phyloP scores from a whole-genome alignment of 352 stramenopile genomes.

The Pilasporangium apinafurcum region DNA sequence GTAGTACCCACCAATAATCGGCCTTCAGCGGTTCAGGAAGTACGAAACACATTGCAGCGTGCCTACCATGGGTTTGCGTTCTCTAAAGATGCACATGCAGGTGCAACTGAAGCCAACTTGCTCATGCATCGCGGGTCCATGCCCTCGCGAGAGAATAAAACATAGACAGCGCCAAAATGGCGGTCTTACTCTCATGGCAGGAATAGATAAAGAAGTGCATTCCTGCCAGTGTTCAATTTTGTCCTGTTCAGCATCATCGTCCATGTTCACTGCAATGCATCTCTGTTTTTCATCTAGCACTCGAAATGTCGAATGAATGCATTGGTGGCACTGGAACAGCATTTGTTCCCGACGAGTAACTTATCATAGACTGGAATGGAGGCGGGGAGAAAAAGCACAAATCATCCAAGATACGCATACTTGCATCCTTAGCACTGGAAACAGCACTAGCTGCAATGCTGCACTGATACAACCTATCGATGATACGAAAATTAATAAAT shows the following conservation, averaged over 20 bases:
- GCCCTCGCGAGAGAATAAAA: slow-evolving; percentile 7
- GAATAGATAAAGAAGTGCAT: slow-evolving; percentile 2
- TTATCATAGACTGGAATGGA: slow-evolving; percentile 18
- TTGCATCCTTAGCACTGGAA: slow-evolving; percentile 5
- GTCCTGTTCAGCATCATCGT: neutral
- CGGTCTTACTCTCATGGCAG: neutral
- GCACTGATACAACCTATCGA: slow-evolving; percentile 1
- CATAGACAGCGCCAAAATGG: slow-evolving; percentile 3
- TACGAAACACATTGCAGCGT: slow-evolving; percentile 16
- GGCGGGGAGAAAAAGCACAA: slow-evolving; percentile 25
- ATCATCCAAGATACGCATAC: slow-evolving; percentile 17
- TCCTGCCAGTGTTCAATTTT: neutral
- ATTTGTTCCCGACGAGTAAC: slow-evolving; percentile 17
- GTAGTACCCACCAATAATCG: slow-evolving; percentile 28
- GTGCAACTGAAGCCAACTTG: slow-evolving; percentile 39
- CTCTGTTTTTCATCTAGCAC: neutral
- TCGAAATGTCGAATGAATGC: neutral
- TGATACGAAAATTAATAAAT: neutral
- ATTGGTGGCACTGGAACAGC: slow-evolving; percentile 16
- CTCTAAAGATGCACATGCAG: slow-evolving; percentile 50
- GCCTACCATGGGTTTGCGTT: slow-evolving; percentile 71
- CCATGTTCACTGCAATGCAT: neutral
- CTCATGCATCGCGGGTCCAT: slow-evolving; percentile 41
- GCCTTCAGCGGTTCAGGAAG: slow-evolving; percentile 2
- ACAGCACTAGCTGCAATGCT: neutral